Base-by-base conservation (phyloP, 805 yeast species). In the Saitoella complicata region DNA sequence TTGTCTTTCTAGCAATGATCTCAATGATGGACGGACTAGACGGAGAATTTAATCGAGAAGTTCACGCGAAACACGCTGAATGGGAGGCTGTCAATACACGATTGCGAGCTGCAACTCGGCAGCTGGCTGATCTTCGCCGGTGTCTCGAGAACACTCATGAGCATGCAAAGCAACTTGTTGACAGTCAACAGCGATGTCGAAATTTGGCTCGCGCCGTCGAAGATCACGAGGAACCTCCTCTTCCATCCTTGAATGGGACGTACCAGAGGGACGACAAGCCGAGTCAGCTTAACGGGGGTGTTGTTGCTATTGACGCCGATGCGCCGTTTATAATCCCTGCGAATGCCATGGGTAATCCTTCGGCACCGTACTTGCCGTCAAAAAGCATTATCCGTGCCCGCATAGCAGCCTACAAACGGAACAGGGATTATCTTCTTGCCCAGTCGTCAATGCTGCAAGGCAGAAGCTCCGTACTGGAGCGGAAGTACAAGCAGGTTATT, bases 401-500 rank as follows among this genome's bases (percentile, higher is more conserved):
- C 38, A 74, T 88, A 38, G 70, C 71, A 40, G 94, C 95, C 1
- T 88, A 88, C 62, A 69, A 71, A 46, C 72, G 73, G 51, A 82
- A 88, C 55, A 82, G 82, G 54, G 62, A 61, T 5, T 66, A 66
- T 39, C 65, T 91, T 46, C 65, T 69, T 33, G 56, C 59, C 2
- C 70, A 80, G 41, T 68, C 84, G 37, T 63, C 62, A 33, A 67
- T 64, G 7, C 69, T 86, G 50, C 68, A 68, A 37, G 60, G 71
- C 10, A 69, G 75, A 7, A 75, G 79, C 12, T 61, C 68, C 13
- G 74, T 69, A 45, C 61, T 80, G 41, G 88, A 81, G 54, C 65
- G 68, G 31, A 88, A 88, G 60, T 91, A 86, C 64, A 78, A 91
- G 54, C 72, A 82, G 53, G 95, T 88, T 11, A 86, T 88, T 35